Percentiles rank a stretch among this genome's conserved stretches.
These are phyloP conservation scores for Chlorella sorokiniana DNA, from an alignment of 139 green algal species.

Conservation along the genomic window DNA sequence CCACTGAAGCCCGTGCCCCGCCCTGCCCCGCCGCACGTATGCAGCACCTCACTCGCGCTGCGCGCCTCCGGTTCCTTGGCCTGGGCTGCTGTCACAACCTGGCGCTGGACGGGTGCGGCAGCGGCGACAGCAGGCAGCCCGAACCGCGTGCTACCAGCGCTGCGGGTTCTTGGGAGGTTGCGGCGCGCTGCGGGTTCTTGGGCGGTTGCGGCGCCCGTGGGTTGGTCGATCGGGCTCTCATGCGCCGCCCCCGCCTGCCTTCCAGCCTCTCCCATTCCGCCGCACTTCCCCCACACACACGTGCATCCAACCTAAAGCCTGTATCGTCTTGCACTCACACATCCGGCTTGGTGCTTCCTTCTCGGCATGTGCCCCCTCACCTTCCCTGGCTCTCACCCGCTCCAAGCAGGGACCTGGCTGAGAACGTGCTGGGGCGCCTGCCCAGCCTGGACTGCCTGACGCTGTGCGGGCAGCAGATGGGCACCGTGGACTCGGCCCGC, in stretches of 20 bases:
- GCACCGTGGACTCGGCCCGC: not conserved
- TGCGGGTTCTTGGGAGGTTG: not conserved
- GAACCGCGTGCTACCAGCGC: too few species aligned
- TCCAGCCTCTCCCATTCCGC: not conserved
- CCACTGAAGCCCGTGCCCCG: not conserved
- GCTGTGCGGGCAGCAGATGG: slow-evolving; percentile 14
- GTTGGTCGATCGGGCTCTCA: not conserved
- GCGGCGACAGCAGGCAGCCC: not conserved
- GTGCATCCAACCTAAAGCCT: too few species aligned
- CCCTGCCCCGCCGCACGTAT: too few species aligned
- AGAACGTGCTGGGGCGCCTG: slow-evolving; percentile 13
- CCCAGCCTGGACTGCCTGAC: not conserved
- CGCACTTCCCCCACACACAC: too few species aligned
- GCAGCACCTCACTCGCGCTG: slow-evolving; percentile 4
- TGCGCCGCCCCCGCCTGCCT: not conserved
- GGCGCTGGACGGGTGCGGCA: not conserved
- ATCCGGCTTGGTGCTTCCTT: not conserved
- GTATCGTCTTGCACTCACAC: too few species aligned
- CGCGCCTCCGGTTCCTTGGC: slow-evolving; percentile 14
- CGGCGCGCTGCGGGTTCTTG: not conserved
- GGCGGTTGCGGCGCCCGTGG: not conserved
- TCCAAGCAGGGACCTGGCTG: slow-evolving; percentile 14
- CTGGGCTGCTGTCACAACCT: slow-evolving; percentile 26
- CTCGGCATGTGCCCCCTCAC: not conserved
- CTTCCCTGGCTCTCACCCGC: too few species aligned